A percentile compares a stretch with the other conserved stretches of the same genome.
Conservation (phyloP, 371 early-diverging fungal species). For the Mucor mucedo region DNA sequence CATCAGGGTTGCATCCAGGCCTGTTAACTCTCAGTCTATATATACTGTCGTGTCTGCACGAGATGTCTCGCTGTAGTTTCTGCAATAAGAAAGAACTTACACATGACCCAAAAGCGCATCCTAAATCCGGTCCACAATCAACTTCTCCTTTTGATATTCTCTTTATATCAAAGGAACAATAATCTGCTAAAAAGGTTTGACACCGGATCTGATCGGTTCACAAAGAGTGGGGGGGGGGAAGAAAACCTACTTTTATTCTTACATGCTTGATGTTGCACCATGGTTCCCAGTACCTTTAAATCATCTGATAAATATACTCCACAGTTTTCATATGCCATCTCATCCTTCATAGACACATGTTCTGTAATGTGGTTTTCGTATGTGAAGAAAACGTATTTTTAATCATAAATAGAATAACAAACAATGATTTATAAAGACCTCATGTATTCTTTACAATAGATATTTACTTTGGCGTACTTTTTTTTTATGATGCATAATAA, state of each 20-base stretch:
- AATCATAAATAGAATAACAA: no score
- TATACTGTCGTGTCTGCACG: background rate
- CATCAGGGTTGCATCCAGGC: background rate
- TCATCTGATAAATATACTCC: constrained; percentile 2
- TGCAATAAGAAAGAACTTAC: background rate
- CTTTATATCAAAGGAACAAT: background rate
- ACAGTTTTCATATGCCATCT: constrained; percentile 3
- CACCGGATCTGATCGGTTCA: constrained; percentile 19
- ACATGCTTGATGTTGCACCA: no score
- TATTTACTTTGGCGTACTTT: background rate
- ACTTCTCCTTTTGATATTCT: background rate
- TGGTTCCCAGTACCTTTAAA: background rate
- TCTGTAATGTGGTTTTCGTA: no score
- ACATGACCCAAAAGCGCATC: background rate
- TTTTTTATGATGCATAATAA: background rate
- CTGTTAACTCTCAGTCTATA: no score
- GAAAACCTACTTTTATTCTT: no score
- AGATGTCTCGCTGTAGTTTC: background rate
- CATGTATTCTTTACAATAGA: no score
- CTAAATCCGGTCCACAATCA: no score
- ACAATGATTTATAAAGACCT: no score
- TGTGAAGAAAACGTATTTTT: no score
- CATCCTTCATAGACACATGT: background rate
- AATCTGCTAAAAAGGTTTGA: background rate
- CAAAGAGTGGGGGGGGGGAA: background rate